These are phyloP conservation scores for Neocatenulostroma microsporum DNA, from an alignment of 2,329 filamentous ascomycete species.

Conservation along the genomic window DNA sequence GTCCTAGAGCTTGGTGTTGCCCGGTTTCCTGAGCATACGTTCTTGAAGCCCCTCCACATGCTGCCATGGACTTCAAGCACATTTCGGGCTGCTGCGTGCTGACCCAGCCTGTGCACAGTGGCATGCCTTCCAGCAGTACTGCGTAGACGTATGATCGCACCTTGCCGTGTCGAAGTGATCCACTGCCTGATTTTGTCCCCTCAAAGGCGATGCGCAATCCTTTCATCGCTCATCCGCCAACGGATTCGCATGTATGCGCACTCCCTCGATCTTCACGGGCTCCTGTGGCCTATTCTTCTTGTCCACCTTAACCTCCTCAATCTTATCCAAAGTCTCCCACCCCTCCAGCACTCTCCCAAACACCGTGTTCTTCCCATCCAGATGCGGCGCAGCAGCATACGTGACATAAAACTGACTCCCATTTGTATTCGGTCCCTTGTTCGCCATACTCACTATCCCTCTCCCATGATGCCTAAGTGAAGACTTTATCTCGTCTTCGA, in stretches of 20 bases:
- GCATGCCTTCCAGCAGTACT: too few relatives aligned
- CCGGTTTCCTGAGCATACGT: too few relatives aligned
- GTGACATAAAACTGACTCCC: slow-evolving; percentile 82
- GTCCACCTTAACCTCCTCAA: slow-evolving; percentile 67
- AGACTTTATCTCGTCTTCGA: slow-evolving; percentile 73
- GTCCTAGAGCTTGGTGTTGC: too few relatives aligned
- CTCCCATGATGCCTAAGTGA: slow-evolving; percentile 82
- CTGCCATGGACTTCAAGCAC: too few relatives aligned
- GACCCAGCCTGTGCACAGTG: too few relatives aligned
- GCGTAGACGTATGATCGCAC: too few relatives aligned
- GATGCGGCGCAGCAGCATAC: slow-evolving; percentile 67
- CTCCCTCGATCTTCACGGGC: slow-evolving; percentile 56
- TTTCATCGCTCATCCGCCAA: slow-evolving; percentile 47
- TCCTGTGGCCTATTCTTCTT: slow-evolving; percentile 69
- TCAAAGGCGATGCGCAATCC: too few relatives aligned
- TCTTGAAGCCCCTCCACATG: too few relatives aligned
- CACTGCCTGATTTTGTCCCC: too few relatives aligned
- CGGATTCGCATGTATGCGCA: slow-evolving; percentile 74
- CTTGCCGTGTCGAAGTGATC: too few relatives aligned
- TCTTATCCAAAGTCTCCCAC: slow-evolving; percentile 56
- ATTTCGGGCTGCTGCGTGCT: too few relatives aligned
- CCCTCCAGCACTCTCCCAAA: slow-evolving; percentile 63
- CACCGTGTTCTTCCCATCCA: slow-evolving; percentile 77
- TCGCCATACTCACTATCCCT: slow-evolving; percentile 91
- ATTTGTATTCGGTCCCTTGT: slow-evolving; percentile 86